Conservation (phyloP, 805 yeast species). For the Lachancea meyersii region DNA sequence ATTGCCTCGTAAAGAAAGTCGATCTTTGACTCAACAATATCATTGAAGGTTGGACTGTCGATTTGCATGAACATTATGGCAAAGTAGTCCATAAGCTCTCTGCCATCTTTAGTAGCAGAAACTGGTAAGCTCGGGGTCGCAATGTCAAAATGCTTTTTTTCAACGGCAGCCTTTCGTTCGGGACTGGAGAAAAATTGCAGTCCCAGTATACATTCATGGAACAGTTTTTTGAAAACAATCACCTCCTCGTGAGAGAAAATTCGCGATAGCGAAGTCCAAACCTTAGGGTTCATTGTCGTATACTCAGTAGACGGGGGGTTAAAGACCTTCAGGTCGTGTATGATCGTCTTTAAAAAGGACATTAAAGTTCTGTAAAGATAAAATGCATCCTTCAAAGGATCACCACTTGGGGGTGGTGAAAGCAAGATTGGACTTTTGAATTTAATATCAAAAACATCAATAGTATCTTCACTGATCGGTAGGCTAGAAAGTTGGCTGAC, state of each 20-base stretch:
- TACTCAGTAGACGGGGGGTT: constrained; percentile 70
- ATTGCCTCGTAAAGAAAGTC: constrained; percentile 71
- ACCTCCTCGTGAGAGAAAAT: constrained; percentile 82
- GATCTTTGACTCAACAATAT: constrained; percentile 76
- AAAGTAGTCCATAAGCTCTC: constrained; percentile 90
- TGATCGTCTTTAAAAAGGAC: constrained; percentile 84
- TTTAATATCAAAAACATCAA: constrained; percentile 43
- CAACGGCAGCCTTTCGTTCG: constrained; percentile 24
- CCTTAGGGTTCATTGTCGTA: constrained; percentile 45
- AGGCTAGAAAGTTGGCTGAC: background rate
- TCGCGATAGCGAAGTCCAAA: constrained; percentile 83
- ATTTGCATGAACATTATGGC: constrained; percentile 90
- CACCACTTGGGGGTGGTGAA: constrained; percentile 42
- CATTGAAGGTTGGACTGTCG: constrained; percentile 94
- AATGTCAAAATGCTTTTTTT: constrained; percentile 46
- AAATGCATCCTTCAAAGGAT: constrained; percentile 81
- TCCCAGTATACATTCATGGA: constrained; percentile 79
- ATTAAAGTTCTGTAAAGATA: constrained; percentile 80
- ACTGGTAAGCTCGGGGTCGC: constrained; percentile 80
- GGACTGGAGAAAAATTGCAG: constrained; percentile 62
- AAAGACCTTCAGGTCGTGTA: constrained; percentile 81
- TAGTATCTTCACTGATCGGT: constrained; percentile 9
- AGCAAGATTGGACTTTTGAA: constrained; percentile 54
- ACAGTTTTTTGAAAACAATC: constrained; percentile 63
- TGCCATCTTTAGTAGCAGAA: constrained; percentile 84